These are phyloP conservation scores for Haplosporangium gracile DNA, from an alignment of 192 early-diverging fungal genomes.

Conservation along the genomic window DNA sequence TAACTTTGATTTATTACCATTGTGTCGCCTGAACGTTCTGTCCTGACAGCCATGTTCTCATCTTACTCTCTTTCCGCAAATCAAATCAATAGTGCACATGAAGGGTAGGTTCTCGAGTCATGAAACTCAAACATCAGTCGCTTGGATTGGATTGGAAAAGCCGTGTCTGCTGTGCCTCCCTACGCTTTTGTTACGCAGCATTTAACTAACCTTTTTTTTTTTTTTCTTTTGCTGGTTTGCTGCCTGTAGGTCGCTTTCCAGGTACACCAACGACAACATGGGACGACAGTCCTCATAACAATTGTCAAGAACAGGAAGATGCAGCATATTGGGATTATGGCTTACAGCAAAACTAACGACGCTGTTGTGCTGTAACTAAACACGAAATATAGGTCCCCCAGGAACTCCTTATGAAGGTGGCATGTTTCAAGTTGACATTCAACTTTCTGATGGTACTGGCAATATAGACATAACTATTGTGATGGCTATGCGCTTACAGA, in stretches of 20 bases:
- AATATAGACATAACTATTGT: neutral
- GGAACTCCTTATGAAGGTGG: slow-evolving; percentile 50
- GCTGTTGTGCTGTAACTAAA: neutral
- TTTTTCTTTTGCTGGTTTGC: neutral
- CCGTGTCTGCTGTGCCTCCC: neutral
- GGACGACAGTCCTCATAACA: neutral
- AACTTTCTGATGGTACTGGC: slow-evolving; percentile 37
- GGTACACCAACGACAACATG: slow-evolving; percentile 6
- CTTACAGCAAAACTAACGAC: neutral
- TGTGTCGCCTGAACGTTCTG: neutral
- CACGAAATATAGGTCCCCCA: slow-evolving; percentile 32
- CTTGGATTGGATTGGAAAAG: neutral
- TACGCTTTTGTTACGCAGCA: neutral
- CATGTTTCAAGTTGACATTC: slow-evolving; percentile 51
- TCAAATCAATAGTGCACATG: slow-evolving; percentile 35
- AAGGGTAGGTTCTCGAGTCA: slow-evolving; percentile 23
- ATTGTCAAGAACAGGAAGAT: neutral
- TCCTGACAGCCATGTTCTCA: neutral
- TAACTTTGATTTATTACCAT: neutral
- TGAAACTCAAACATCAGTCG: neutral
- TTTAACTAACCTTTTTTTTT: neutral
- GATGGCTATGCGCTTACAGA: neutral
- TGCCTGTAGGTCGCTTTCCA: slow-evolving; percentile 36
- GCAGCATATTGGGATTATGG: neutral
- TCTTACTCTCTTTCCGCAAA: neutral